A percentile compares a stretch with the other conserved stretches of the same genome.
Conservation (phyloP, 2,329 filamentous ascomycete species). For the Botrytis squamosa region DNA sequence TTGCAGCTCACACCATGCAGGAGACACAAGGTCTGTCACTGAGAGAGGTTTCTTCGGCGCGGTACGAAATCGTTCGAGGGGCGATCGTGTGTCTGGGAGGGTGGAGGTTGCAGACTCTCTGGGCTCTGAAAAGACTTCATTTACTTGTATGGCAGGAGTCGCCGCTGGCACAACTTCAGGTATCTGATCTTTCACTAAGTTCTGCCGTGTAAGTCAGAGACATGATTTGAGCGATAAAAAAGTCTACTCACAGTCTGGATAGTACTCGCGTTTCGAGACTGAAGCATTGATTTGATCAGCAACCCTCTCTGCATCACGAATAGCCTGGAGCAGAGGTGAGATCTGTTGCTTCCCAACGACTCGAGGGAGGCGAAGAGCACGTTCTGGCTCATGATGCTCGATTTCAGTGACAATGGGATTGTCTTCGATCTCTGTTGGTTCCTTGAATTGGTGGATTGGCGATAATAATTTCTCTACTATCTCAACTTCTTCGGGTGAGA, state of each 20-base stretch:
- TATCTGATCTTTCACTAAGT: constrained; percentile 54
- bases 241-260: constrained; percentile 52
- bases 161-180: not conserved
- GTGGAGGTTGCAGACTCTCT: constrained; percentile 12
- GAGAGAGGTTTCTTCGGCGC: constrained; percentile 76
- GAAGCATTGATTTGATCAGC: constrained; percentile 33
- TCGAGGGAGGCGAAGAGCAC: constrained; percentile 43
- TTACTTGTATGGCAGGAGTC: not conserved
- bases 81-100: constrained; percentile 52
- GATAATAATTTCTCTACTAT: constrained; percentile 51
- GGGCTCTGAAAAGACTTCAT: constrained; percentile 6
- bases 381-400: constrained; percentile 39
- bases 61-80: constrained; percentile 75
- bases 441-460: constrained; percentile 44
- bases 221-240: constrained; percentile 23
- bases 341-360: constrained; percentile 42
- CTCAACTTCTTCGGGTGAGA: constrained; percentile 56
- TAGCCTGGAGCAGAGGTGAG: constrained; percentile 36
- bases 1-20: constrained; percentile 94
- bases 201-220: constrained; percentile 63
- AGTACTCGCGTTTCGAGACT: constrained; percentile 40
- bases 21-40: constrained; percentile 83
- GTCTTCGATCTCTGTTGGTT: constrained; percentile 39
- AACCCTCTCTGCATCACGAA: constrained; percentile 33
- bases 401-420: constrained; percentile 33